Base-by-base conservation (phyloP, 768 basidiomycete species). In the Tephrocybe sp. region DNA sequence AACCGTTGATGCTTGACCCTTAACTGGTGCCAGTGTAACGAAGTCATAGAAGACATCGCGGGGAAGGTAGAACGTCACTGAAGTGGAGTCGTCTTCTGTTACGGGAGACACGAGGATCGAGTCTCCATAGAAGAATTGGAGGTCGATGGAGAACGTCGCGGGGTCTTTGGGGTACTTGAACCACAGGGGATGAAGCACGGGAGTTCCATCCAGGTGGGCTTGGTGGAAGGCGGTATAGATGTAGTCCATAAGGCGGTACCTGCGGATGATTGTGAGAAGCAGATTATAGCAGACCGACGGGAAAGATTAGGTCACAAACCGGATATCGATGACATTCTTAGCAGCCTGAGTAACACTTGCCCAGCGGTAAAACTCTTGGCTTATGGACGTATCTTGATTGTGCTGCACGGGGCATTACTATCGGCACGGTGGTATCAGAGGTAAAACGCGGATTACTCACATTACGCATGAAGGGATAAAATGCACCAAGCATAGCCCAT, bases 381-480 rank as follows among this genome's bases (percentile, higher is more conserved):
- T 73, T 44, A 70, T 80, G 0, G 74, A 67, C 1, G 64, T 72
- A 54, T 82, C 78, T 1, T 52, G 53, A 49, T 86, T 84, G 58
- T 86, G 83, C 81, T 84, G 40, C 11, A 51, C 30, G 34, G 12
- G 26, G 12, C 44, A 3, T 15, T 13, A 28, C 28, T 4, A 34
- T 45, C 22, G 39, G 16, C 28, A 39, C 11, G 16, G 18, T 9
- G 9, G 30, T 4, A 26, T 16, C 24, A 37, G 37, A 16, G 31
- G 12, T 30, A 37, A 19, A 35, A 38, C 2, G 4, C 30, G n/a
- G 12, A 5, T 22, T 0, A 64, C 80, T 64, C 49, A 84, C 83
- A 60, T 90, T 87, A 8, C 89, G 73, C 82, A 83, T 87, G 73
- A 90, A 90, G 0, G 88, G 87, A 63, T 83, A 82, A 66, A 89